phyloP scores from a whole-genome alignment of 176 grass and related monocot genomes.

The Themeda triandra region DNA sequence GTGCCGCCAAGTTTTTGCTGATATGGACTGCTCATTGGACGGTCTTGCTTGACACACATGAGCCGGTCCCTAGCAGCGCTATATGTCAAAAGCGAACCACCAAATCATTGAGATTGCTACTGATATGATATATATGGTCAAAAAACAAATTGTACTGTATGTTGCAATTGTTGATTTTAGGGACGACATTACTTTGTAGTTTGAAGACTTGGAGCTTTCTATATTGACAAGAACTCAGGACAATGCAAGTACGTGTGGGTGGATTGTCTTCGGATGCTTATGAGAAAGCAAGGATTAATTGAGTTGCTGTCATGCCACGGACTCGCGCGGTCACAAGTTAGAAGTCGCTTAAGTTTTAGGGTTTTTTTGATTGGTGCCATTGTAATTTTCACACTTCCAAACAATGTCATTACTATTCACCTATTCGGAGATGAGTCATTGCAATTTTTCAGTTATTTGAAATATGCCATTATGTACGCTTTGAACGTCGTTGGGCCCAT shows the following conservation, averaged over 20 bases:
- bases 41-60: not conserved
- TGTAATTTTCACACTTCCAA: too few species aligned
- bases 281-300: too few species aligned
- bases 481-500: too few species aligned
- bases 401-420: too few species aligned
- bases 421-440: too few species aligned
- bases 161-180: not conserved
- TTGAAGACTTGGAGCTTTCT: not conserved
- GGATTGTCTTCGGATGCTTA: not conserved
- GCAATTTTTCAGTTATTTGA: too few species aligned
- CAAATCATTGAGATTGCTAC: not conserved
- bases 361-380: too few species aligned
- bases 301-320: too few species aligned
- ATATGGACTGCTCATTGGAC: constrained; percentile 11
- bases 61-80: not conserved
- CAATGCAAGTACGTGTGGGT: not conserved
- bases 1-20: not conserved
- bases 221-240: not conserved
- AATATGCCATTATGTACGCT: too few species aligned
- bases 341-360: too few species aligned
- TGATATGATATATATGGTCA: not conserved
- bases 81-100: not conserved
- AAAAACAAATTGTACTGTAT: not conserved
- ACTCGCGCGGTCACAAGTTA: too few species aligned
- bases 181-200: not conserved